A percentile compares a stretch with the other conserved stretches of the same genome.
Conservation (phyloP, 176 grass and related monocot species). For the Juncus effusus region DNA sequence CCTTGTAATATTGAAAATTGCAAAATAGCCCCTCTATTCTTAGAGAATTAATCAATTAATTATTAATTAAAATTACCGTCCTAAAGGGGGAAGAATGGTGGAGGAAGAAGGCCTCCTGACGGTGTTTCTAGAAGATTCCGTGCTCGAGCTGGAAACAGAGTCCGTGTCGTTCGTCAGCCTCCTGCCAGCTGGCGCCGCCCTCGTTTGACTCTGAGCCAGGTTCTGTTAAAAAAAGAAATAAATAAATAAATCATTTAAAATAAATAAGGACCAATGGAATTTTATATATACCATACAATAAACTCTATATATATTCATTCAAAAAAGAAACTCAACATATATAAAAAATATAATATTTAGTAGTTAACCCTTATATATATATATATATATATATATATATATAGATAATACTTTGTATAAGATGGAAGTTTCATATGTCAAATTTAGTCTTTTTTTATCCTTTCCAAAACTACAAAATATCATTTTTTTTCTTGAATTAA, state of each 20-base stretch:
- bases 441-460: no score
- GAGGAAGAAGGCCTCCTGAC: conserved; percentile 72
- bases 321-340: neutral
- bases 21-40: no score
- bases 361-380: no score
- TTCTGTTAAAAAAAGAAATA: conserved; percentile 45
- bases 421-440: no score
- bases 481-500: no score
- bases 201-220: conserved; percentile 84
- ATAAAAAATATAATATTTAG: no score
- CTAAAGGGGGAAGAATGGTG: conserved; percentile 56
- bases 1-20: neutral
- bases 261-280: conserved; percentile 4
- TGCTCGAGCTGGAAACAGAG: conserved; percentile 42
- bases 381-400: no score
- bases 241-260: conserved; percentile 1
- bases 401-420: no score
- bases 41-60: no score
- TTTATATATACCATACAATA: neutral
- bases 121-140: conserved; percentile 50
- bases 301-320: neutral
- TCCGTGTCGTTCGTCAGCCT: conserved; percentile 57
- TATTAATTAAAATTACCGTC: conserved; percentile 39
- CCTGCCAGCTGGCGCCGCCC: conserved; percentile 50
- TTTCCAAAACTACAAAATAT: no score